These are phyloP conservation scores for Aspergillus brunneoviolaceus DNA, from an alignment of 2,329 filamentous ascomycete species.

Conservation along the genomic window DNA sequence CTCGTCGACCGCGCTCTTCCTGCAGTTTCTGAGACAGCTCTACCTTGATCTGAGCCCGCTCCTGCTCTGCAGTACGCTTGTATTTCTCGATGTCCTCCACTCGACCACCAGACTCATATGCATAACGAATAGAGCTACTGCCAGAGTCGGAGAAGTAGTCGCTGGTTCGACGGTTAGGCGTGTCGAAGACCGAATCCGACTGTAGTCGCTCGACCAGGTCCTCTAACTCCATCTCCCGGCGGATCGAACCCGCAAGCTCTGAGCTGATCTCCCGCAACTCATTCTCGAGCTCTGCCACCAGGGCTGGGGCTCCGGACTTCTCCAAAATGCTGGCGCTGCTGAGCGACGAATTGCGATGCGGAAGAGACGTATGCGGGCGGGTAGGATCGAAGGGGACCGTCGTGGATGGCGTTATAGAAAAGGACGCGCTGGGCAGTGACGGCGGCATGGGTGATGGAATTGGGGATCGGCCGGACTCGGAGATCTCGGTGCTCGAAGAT, in stretches of 20 bases:
- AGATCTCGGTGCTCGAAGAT: constrained; percentile 63
- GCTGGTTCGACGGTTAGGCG: constrained; percentile 72
- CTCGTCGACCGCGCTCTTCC: constrained; percentile 75
- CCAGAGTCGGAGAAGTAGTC: constrained; percentile 99
- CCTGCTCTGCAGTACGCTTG: constrained; percentile 82
- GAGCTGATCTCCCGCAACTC: constrained; percentile 90
- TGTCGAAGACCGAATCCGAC: constrained; percentile 61
- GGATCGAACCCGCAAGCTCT: constrained; percentile 89
- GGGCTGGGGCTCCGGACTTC: constrained; percentile 46
- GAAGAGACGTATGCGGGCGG: constrained; percentile 50
- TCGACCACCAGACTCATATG: constrained; percentile 58
- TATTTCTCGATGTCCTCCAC: constrained; percentile 76
- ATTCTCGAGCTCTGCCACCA: constrained; percentile 87
- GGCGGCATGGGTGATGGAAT: constrained; percentile 54
- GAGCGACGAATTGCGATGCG: constrained; percentile 43
- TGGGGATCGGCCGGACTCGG: constrained; percentile 59
- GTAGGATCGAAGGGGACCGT: constrained; percentile 51
- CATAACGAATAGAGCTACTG: constrained; percentile 76
- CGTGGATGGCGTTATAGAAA: constrained; percentile 42
- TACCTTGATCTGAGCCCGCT: constrained; percentile 80
- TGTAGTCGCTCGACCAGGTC: constrained; percentile 88
- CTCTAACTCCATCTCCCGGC: constrained; percentile 93
- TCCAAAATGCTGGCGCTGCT: constrained; percentile 46
- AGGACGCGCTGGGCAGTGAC: constrained; percentile 33
- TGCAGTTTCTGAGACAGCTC: constrained; percentile 84